These are phyloP conservation scores for Taphrina pruni DNA, from an alignment of 1,139 yeast genomes.

Conservation along the genomic window DNA sequence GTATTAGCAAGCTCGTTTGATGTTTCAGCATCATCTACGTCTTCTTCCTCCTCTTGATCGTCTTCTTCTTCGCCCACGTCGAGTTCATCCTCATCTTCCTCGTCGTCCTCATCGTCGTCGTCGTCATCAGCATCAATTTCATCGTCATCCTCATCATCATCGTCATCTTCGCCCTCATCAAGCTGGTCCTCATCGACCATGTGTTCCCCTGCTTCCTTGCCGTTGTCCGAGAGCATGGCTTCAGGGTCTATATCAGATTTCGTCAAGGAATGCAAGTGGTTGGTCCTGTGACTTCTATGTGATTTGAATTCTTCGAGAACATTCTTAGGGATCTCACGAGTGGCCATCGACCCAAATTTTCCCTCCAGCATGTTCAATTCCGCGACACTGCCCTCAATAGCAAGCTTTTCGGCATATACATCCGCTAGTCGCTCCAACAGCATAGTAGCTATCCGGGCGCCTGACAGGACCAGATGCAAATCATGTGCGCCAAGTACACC, in stretches of 20 bases:
- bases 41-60: background rate
- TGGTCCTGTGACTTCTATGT: too few species aligned
- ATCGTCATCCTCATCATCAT: background rate
- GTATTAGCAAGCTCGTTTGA: background rate
- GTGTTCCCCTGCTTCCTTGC: background rate
- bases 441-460: constrained; percentile 55
- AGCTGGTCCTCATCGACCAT: background rate
- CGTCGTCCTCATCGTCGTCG: constrained; percentile 49
- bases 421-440: constrained; percentile 59
- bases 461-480: constrained; percentile 24
- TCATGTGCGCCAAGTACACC: constrained; percentile 58
- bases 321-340: background rate
- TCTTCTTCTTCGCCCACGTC: background rate
- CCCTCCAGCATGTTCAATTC: constrained; percentile 54
- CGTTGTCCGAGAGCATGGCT: background rate
- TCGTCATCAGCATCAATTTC: constrained; percentile 43
- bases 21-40: background rate
- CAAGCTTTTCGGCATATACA: constrained; percentile 60
- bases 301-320: background rate
- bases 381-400: constrained; percentile 72
- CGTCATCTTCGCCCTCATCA: constrained; percentile 30
- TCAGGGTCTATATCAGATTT: background rate
- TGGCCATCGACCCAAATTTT: constrained; percentile 1
- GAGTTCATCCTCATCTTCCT: constrained; percentile 49
- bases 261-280: too few species aligned